Base-by-base conservation (phyloP, 2,329 filamentous ascomycete species). In the Colletotrichum tanaceti region DNA sequence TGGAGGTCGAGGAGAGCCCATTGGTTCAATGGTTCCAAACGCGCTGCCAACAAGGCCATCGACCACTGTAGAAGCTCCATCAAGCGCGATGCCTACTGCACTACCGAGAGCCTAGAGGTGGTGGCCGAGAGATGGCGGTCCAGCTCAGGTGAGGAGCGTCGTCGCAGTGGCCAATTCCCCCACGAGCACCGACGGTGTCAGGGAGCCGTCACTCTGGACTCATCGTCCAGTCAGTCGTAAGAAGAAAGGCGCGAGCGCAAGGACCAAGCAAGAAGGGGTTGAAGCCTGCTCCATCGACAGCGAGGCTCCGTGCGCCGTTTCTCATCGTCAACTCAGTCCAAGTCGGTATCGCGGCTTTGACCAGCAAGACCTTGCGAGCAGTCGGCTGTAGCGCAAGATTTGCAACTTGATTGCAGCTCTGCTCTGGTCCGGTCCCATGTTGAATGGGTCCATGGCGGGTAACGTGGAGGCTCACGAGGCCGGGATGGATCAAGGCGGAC, bases 11-110 rank as follows among this genome's bases (percentile, higher is more conserved):
- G 14, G 16, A 38, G 28, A 35, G 64, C 28, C 53, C 28, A 50
- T 58, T 54, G 58, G 58, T 70, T 63, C 28, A 50, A 53, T 54
- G 58, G 58, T 70, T 63, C 67, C 58, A 49, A 62, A 70, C 55
- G 50, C 55, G 44, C 50, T 44, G 32, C 57, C 57, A 52, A 24
- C 44, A 3, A n/a, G 22, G 57, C 5, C 16, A 13, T 32, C 28
- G 28, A 32, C 28, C 28, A 32, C 6, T 4, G 32, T 24, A 18
- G 22, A 47, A 47, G 44, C 55, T 57, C 46, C n/a, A 22, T 53
- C 52, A 49, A 41, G 49, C 22, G 39, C 24, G 44, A 22, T 44
- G 32, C 5, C 22, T 32, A 46, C 24, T 43, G n/a, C 24, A 20
- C 2, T 14, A 43, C 38, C 13, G n/a, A 62, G 32, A 41, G 28